Evolutionary conservation across 139 green algal species (phyloP), one percentile per base, ranked within the genome.

Genomic region (Yamagishiella unicocca): DNA sequence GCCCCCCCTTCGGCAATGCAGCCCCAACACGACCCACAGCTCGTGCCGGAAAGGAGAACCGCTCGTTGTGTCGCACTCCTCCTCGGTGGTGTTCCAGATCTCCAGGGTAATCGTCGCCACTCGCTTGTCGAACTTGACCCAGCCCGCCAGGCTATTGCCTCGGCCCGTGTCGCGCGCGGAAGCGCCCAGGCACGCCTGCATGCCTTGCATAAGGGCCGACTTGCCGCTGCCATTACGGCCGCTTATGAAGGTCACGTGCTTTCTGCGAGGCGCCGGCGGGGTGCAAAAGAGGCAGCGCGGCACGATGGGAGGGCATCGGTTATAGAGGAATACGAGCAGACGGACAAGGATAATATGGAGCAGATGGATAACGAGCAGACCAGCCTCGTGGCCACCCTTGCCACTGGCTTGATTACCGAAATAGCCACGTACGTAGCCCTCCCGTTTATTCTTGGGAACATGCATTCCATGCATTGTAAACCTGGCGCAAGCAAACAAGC

Each of bases 221-320:
- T 97, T 97, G 70, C 95, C 95, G 66, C 90, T 95, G 79, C 95
- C 95, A 70, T 97, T 97, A n/a, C 73, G 84, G 45, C 95, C 95
- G 9, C 61, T 91, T 21, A 97, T 84, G 79, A 97, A 90, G 61
- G 94, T 96, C 8, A 97, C 91, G 80, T 97, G 88, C 12, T 89
- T 88, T 45, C 92, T 95, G 70, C 70, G n/a, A 9, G 12, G 62
- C 29, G 62, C 8, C 83, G 40, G 10, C 19, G 53, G 53, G 53
- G 21, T 61, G 21, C 19, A 17, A 61, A 17, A 17, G 53, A 61
- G 21, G 19, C 21, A 61, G 19, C 21, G 19, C 19, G 21, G n/a
- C n/a, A n/a, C n/a, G n/a, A n/a, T n/a, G n/a, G n/a, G n/a, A n/a
- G n/a, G n/a, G n/a, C n/a, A n/a, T n/a, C n/a, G n/a, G n/a, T n/a